Base-by-base conservation (phyloP, 1,284 basidiomycete genomes). In the Meira nashicola region DNA sequence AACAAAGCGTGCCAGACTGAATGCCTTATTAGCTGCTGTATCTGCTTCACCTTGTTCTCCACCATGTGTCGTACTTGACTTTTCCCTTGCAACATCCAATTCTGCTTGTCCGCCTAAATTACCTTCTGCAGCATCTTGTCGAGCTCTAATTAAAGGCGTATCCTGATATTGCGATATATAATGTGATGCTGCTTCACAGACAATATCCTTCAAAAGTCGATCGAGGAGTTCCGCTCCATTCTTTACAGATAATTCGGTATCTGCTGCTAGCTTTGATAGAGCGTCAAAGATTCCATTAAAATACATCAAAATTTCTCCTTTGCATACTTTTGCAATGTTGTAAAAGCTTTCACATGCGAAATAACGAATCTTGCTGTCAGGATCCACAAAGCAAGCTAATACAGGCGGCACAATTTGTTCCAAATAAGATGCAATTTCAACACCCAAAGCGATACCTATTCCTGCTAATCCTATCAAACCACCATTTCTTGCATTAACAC, bases 251-350 rank as follows among this genome's bases (percentile, higher is more conserved):
- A 92, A 78, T 71, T 98, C 95, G 0, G 92, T 89, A 78, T 99
- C 95, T 41, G 94, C 92, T 6, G 92, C 90, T 57, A 99, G 89
- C 92, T 95, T 96, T 83, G 90, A 92, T 63, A 98, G 83, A 1
- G 91, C 89, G 79, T 98, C 95, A 73, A 99, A 99, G 59, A 96
- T 91, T 61, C 94, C 90, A 77, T 99, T 98, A 81, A 98, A 99
- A 79, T 94, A 96, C 19, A 96, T 87, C 63, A 98, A 81, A 43
- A 97, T 89, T 80, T 97, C 94, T 39, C 94, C 94, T 78, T 96
- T 96, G 58, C 92, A 95, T 7, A 97, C 93, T 80, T 98, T 96
- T 39, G 79, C 77, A 70, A 99, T 95, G 81, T 99, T 99, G 82
- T 99, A 98, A 73, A 98, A 83, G 77, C 91, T 93, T 79, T 98